phyloP scores from a whole-genome alignment of 352 stramenopile genomes.

The Phytophthora europaea region DNA sequence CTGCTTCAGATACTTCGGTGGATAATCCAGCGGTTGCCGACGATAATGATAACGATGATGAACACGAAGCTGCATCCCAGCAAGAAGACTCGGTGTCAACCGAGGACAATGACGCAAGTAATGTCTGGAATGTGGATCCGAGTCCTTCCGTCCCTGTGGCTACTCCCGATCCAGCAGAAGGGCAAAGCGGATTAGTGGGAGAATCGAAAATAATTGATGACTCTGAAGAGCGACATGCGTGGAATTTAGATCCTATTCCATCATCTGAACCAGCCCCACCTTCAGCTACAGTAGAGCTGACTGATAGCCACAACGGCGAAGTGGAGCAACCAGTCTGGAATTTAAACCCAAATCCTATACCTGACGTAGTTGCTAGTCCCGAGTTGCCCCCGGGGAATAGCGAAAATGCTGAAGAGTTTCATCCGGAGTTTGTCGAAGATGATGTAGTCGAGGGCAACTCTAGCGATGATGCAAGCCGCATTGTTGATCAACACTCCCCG shows the following conservation, averaged over 20 bases:
- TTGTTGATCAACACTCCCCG: not conserved
- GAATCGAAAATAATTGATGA: slow-evolving; percentile 2
- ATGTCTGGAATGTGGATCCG: slow-evolving; percentile 34
- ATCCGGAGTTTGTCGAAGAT: not conserved
- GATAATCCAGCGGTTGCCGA: not conserved
- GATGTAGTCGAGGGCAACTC: not conserved
- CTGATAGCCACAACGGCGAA: not conserved
- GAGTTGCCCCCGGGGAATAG: not conserved
- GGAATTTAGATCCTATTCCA: slow-evolving; percentile 25
- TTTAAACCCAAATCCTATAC: slow-evolving; percentile 15
- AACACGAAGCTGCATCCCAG: not conserved
- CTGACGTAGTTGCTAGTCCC: not conserved
- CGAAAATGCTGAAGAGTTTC: not conserved
- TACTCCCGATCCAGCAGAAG: not conserved
- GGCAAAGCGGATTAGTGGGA: slow-evolving; percentile 6
- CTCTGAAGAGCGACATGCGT: not conserved
- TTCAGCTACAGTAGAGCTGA: not conserved
- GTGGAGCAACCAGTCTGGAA: slow-evolving; percentile 21
- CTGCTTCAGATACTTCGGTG: not conserved
- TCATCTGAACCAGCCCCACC: not conserved
- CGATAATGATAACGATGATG: slow-evolving; percentile 6
- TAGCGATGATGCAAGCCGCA: not conserved
- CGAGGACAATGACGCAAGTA: slow-evolving; percentile 5
- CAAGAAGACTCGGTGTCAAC: slow-evolving; percentile 1
- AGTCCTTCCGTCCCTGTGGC: not conserved